Base-by-base conservation (phyloP, 441 rosid genomes). In the Macaranga tanarius region DNA sequence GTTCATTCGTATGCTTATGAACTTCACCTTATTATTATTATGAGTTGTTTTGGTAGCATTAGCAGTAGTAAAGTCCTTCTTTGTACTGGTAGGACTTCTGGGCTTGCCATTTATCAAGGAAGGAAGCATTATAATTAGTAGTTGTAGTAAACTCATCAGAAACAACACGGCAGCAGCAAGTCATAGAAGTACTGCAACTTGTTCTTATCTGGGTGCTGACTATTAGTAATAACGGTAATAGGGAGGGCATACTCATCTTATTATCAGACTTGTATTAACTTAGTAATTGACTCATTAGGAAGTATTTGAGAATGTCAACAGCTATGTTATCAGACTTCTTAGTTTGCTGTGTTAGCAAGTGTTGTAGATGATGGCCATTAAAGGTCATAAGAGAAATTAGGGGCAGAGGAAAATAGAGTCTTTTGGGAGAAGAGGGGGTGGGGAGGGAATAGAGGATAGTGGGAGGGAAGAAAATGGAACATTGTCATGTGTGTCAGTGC, bases 1-100 rank as follows among this genome's bases (percentile, higher is more conserved):
- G 62, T 51, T 52, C 52, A 51, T 23, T 7, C 40, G 64, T 57
- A 48, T 19, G 47, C 17, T 69, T 40, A 31, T 42, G 71, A 63
- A 56, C 69, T 69, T 47, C 28, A 31, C 63, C 57, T 57, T 56
- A 15, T 56, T 20, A 31, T 15, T 47, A 25, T 25, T 15, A 34
- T 34, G 38, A 34, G 38, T 4, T 5, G 38, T 5, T 7, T 5
- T 34, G 38, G 38, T 4, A 42, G 40, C 19, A 44, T 34, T 20
- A 42, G 56, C 7, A 56, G 19, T 28, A 57, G 28, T 19, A 6
- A 25, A 56, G 50, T 19, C 31, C 45, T 7, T 38, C 13, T 4
- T 54, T 7, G 9, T 40, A 38, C n/a, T 55, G 31, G 5, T 8
- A 34, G 62, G 54, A 40, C 10, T 69, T 58, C 64, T 25, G 45